Evolutionary conservation across 805 yeast species (phyloP), one percentile per base, ranked within the genome.

Genomic region (Wickerhamomyces alni): DNA sequence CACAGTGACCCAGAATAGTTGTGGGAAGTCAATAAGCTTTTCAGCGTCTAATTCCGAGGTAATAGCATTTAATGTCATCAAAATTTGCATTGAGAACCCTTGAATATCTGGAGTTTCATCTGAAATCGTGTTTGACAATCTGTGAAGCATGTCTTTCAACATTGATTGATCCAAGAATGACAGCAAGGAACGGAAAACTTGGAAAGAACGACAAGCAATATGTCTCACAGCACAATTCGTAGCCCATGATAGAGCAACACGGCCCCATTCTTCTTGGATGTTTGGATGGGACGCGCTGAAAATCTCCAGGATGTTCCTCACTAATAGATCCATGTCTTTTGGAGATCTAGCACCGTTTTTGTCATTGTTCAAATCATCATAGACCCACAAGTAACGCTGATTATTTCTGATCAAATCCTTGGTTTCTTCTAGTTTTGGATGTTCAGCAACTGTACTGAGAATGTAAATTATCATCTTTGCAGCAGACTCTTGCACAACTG

Each of bases 221-320:
- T 94, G 99, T 54, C 97, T 73, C 2, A 91, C 98, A 2, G 97
- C 94, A 65, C 98, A 93, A 2, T 96, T 82, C 0, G 99, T 93
- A 0, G 99, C 97, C 99, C 99, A 93, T 22, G 74, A 70, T 27
- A 94, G 67, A 0, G 98, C 82, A 3, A 75, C 77, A 26, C 81
- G 66, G 37, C 95, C 82, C 99, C 99, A 93, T 37, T 82, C 85
- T 31, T 74, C 74, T 55, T 83, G 94, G 30, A 88, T 65, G 11
- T 53, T 61, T 1, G 80, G 74, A 18, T 64, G 61, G 0, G 68
- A 59, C 0, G 69, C 63, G 8, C 65, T 46, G 48, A 87, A 77
- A 1, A 84, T 69, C 18, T 70, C 74, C 28, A 87, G 57, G 2
- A 83, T 71, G 40, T 75, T 73, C 44, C 88, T 64, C 3, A 85